Evolutionary conservation across 768 basidiomycete species (phyloP).

Genomic region (Dentipellis sp.): DNA sequence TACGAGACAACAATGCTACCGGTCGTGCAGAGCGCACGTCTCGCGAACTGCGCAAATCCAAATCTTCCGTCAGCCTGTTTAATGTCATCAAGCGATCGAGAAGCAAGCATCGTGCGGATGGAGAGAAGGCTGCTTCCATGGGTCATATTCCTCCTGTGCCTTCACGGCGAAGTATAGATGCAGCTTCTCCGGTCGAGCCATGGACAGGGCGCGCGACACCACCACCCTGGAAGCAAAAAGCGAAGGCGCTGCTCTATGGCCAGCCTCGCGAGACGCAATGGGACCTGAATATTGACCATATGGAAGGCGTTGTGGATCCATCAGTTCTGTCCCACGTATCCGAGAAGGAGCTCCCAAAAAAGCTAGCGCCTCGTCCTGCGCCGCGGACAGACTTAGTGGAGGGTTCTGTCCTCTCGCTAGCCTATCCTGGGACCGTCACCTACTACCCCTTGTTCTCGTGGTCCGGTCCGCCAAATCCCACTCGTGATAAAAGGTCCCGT

Average conservation of each 20-base stretch:
- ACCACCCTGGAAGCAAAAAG: not conserved
- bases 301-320: not conserved
- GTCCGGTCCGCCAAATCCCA: not conserved
- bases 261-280: not conserved
- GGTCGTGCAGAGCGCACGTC: constrained; percentile 19
- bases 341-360: not conserved
- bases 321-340: not conserved
- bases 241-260: not conserved
- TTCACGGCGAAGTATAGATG: constrained; percentile 2
- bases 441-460: not conserved
- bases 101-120: constrained; percentile 29
- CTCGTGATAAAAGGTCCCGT: not conserved
- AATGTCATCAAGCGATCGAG: constrained; percentile 33
- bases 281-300: not conserved
- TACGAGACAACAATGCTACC: constrained; percentile 12
- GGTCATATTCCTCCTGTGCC: constrained; percentile 13
- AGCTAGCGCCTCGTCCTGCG: not conserved
- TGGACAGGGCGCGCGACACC: not conserved
- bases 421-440: not conserved
- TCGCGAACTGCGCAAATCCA: constrained; percentile 36
- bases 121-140: constrained; percentile 23
- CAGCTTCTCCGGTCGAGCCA: not conserved
- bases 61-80: constrained; percentile 33
- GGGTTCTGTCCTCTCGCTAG: not conserved
- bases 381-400: not conserved